Conservation (phyloP, 257 asterid species). For the Buddleja alternifolia region DNA sequence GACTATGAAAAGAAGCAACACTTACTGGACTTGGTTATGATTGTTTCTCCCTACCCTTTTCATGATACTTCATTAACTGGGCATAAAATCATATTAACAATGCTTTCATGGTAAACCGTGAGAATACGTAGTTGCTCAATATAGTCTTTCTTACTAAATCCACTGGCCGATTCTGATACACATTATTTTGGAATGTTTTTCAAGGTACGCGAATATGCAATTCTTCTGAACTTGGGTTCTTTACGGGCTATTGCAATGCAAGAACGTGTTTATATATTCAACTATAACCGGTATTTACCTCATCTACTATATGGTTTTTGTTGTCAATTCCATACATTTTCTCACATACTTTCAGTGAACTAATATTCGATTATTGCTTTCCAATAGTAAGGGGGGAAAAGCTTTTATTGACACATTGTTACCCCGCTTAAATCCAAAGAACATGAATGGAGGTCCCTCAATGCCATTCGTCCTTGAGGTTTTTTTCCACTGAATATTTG, state of each 20-base stretch:
- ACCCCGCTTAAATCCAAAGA: constrained; percentile 88
- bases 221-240: constrained; percentile 91
- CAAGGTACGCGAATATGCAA: constrained; percentile 93
- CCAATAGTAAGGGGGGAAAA: constrained; percentile 83
- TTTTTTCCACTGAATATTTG: constrained; percentile 30
- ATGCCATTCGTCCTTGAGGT: constrained; percentile 99
- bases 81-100: background rate
- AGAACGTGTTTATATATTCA: constrained; percentile 84
- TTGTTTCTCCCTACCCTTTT: too few species aligned
- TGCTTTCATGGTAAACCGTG: constrained; percentile 12
- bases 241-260: constrained; percentile 91
- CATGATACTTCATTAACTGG: too few species aligned
- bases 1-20: too few species aligned
- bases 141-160: constrained; percentile 23
- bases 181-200: constrained; percentile 27
- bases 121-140: constrained; percentile 13
- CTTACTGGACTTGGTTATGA: too few species aligned
- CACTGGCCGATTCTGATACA: constrained; percentile 27
- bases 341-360: constrained; percentile 5
- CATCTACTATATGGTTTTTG: constrained; percentile 12
- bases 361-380: constrained; percentile 33
- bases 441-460: constrained; percentile 69
- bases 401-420: constrained; percentile 89
- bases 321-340: constrained; percentile 9
- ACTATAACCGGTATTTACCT: constrained; percentile 78